These are phyloP conservation scores for Arthrobotrys conoides DNA, from an alignment of 2,329 filamentous ascomycete genomes.

Conservation along the genomic window DNA sequence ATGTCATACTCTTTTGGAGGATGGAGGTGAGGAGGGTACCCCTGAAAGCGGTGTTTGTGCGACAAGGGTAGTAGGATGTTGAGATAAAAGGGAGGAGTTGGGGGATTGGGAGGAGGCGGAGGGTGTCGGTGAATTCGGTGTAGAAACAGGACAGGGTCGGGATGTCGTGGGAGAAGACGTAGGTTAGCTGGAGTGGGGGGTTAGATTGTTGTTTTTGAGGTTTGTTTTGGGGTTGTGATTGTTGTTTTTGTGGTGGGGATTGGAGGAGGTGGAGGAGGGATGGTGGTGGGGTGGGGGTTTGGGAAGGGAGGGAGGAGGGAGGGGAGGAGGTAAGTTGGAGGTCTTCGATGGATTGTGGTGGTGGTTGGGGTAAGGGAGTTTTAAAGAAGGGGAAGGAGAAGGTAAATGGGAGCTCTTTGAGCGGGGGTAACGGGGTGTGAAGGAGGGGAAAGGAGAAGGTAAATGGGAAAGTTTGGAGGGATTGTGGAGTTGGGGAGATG, in stretches of 20 bases:
- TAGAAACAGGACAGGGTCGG: constrained; percentile 46
- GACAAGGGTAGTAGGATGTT: constrained; percentile 12
- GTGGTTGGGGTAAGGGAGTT: background rate
- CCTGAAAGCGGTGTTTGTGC: constrained; percentile 26
- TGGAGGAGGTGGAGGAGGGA: background rate
- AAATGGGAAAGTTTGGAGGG: no score
- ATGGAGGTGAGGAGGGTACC: constrained; percentile 29
- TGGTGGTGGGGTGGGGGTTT: background rate
- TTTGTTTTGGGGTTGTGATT: no score
- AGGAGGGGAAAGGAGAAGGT: background rate
- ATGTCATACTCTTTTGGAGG: constrained; percentile 36
- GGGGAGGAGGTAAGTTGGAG: background rate
- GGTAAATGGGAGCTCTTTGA: no score
- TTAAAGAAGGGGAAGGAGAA: background rate
- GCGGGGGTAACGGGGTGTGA: background rate
- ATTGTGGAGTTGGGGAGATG: background rate
- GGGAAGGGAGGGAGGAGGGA: background rate
- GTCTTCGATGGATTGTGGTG: no score
- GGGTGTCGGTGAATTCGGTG: constrained; percentile 46
- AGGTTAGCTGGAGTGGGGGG: constrained; percentile 43
- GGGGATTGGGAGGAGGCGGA: constrained; percentile 33
- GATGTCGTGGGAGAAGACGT: constrained; percentile 40
- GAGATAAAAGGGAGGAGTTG: constrained; percentile 47
- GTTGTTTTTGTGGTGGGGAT: background rate
- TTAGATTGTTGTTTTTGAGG: constrained; percentile 8